Evolutionary conservation across 2,329 filamentous ascomycete species (phyloP), one percentile per base, ranked within the genome.

Genomic region (Cercospora canescens): DNA sequence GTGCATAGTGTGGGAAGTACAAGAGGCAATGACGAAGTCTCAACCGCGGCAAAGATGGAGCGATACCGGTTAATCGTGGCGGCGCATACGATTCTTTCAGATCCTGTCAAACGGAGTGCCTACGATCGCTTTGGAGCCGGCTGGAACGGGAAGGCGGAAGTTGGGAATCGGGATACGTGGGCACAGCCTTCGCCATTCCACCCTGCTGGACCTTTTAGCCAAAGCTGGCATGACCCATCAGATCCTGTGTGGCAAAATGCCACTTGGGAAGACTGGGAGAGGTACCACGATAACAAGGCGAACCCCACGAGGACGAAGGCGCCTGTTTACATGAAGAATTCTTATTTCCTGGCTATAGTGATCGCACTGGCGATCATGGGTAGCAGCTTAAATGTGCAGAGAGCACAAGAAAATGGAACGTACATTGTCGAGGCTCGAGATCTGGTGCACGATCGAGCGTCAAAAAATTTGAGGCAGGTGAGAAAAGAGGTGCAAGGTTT

Each of bases 231-330:
- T 37, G 71, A 80, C 67, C 70, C 81, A 74, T 73, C 81, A 74
- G 64, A 83, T 76, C 77, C 84, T 2, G 86, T 89, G 57, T 86
- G 83, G 74, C 78, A 82, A 72, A 98, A 98, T 77, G 95, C 93
- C 0, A 98, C 95, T 0, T 99, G 95, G 95, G 95, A 99, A 77
- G 95, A 99, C 76, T 96, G 93, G 93, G 92, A 96, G 79, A 84
- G 84, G 56, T 96, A 91, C 89, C 86, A 91, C 72, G 83, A 87
- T 35, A 78, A 75, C 73, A 67, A 76, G 75, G 65, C 65, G 9
- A 69, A 81, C 79, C 69, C 62, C 69, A 80, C 71, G 74, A 74
- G 76, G 59, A n/a, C n/a, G n/a, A 74, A 67, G 54, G 80, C 84
- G 69, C 85, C 86, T 0, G 72, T 89, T 60, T 91, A 88, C 78